Evolutionary conservation across 1,284 basidiomycete genomes (phyloP).

Genomic region (Cystobasidium slooffiae): DNA sequence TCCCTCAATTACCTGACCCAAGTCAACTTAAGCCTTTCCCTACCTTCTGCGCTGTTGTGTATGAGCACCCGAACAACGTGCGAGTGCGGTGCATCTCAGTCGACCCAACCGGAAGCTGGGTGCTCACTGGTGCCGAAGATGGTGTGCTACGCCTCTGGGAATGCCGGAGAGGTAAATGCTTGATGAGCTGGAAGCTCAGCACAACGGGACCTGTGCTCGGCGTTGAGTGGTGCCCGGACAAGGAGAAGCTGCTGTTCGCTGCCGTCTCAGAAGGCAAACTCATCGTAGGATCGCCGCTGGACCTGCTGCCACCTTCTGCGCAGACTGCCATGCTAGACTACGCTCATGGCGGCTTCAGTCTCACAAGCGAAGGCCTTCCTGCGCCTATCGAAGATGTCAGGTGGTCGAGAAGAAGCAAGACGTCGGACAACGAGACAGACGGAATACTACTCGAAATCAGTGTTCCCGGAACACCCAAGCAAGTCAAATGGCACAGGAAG

Average conservation of each 20-base stretch:
- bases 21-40: conserved; percentile 94
- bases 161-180: conserved; percentile 84
- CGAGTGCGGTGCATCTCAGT: conserved; percentile 77
- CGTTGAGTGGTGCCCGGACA: conserved; percentile 91
- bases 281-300: conserved; percentile 77
- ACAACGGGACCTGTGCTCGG: conserved; percentile 72
- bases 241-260: conserved; percentile 78
- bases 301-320: conserved; percentile 61
- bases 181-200: conserved; percentile 84
- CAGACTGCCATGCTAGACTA: conserved; percentile 47
- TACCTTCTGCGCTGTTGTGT: conserved; percentile 74
- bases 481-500: conserved; percentile 88
- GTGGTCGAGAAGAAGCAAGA: conserved; percentile 62
- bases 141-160: conserved; percentile 92
- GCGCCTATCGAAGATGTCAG: conserved; percentile 57
- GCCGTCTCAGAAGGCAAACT: conserved; percentile 78
- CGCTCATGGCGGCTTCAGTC: conserved; percentile 53
- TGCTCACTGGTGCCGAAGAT: conserved; percentile 86
- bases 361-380: conserved; percentile 31
- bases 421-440: conserved; percentile 57
- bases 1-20: conserved; percentile 95
- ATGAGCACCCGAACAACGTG: conserved; percentile 67
- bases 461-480: conserved; percentile 76
- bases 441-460: conserved; percentile 62
- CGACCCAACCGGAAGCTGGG: conserved; percentile 90